Evolutionary conservation across 2,329 filamentous ascomycete genomes (phyloP).

Genomic region (Aureobasidium leucospermi): DNA sequence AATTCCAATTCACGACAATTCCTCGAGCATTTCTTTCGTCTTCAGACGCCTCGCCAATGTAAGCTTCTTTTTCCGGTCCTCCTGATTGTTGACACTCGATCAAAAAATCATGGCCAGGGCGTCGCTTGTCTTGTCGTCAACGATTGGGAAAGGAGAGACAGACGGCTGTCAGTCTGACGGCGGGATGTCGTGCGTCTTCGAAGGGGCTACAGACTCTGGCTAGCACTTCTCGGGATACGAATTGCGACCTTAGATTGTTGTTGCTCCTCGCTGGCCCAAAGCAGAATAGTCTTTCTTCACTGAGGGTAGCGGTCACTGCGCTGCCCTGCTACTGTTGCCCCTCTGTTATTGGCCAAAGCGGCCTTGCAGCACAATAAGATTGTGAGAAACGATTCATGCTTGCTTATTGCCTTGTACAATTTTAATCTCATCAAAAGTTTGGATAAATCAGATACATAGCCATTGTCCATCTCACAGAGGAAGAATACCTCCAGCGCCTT

Average conservation of each 20-base stretch:
- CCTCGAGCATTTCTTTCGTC: conserved; percentile 1
- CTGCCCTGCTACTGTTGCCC: conserved; percentile 5
- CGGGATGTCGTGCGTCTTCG: background rate
- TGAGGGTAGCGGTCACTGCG: conserved; percentile 11
- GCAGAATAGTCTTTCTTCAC: conserved; percentile 11
- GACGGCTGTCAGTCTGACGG: background rate
- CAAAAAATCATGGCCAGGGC: conserved; percentile 6
- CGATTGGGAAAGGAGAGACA: background rate
- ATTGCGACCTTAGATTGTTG: conserved; percentile 13
- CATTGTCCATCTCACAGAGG: background rate
- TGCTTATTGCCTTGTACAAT: background rate
- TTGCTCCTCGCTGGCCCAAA: conserved; percentile 10
- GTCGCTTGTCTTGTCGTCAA: background rate
- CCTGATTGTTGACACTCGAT: background rate
- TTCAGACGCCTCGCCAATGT: background rate
- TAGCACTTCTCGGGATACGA: background rate
- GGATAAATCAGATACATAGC: background rate
- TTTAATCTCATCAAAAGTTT: background rate
- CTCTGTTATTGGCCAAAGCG: conserved; percentile 14
- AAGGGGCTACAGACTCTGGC: conserved; percentile 9
- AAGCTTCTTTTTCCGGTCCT: conserved; percentile 1
- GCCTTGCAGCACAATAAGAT: conserved; percentile 7
- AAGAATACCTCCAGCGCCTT: background rate
- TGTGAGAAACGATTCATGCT: background rate
- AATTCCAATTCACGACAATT: background rate